These are phyloP conservation scores for Stentor roeselii DNA, from an alignment of 73 alveolate species.

Conservation along the genomic window DNA sequence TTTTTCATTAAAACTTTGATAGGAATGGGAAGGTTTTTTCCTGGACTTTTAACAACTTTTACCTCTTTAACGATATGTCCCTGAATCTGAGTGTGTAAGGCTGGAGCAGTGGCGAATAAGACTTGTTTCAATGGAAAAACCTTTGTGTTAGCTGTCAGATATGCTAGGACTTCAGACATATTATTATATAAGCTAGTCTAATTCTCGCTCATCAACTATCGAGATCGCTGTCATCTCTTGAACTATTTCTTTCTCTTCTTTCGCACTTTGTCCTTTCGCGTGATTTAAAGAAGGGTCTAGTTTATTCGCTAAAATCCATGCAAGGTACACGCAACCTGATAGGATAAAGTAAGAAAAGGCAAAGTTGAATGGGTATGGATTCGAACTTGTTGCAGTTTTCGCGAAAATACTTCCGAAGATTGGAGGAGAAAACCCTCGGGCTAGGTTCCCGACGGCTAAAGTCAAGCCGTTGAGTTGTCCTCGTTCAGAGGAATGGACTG, in stretches of 20 bases:
- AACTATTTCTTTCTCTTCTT: too few species aligned
- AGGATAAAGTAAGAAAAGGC: not conserved
- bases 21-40: not conserved
- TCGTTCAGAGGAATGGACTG: not conserved
- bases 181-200: too few species aligned
- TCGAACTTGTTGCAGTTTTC: not conserved
- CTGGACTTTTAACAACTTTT: not conserved
- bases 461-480: slow-evolving; percentile 2
- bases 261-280: too few species aligned
- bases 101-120: not conserved
- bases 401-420: not conserved
- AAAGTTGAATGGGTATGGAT: not conserved
- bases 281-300: too few species aligned
- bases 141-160: too few species aligned
- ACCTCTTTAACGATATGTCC: not conserved
- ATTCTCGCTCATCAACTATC: too few species aligned
- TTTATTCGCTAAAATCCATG: not conserved
- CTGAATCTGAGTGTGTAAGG: not conserved
- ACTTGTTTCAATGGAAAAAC: too few species aligned
- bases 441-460: not conserved
- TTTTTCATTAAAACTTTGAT: too few species aligned
- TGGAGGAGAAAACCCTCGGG: not conserved
- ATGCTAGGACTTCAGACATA: too few species aligned
- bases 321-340: not conserved
- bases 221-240: too few species aligned